Evolutionary conservation across 805 yeast species (phyloP).

Genomic region (Yamadazyma sp.): DNA sequence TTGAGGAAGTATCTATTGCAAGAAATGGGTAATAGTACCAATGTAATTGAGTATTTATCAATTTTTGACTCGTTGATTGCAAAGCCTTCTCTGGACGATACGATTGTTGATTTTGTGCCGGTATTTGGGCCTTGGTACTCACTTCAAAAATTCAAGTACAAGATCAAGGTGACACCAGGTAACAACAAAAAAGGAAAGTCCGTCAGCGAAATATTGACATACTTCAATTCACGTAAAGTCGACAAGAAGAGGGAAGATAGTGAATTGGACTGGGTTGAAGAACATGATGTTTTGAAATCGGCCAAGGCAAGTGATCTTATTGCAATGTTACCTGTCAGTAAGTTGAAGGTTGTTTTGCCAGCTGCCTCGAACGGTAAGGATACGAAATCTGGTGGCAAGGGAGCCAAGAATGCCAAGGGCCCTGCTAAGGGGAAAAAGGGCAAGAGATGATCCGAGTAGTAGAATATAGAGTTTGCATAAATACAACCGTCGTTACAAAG

Average conservation of each 20-base stretch:
- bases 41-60: constrained; percentile 31
- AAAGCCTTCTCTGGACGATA: constrained; percentile 51
- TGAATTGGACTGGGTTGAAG: constrained; percentile 71
- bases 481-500: too few species aligned
- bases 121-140: constrained; percentile 94
- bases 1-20: constrained; percentile 42
- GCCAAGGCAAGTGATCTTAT: constrained; percentile 67
- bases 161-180: constrained; percentile 80
- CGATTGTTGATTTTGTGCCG: constrained; percentile 65
- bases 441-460: too few species aligned
- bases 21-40: constrained; percentile 30
- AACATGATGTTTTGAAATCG: constrained; percentile 53
- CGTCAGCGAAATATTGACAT: constrained; percentile 62
- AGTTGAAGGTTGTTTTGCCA: constrained; percentile 63
- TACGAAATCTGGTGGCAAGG: constrained; percentile 9
- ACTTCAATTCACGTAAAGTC: constrained; percentile 51
- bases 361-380: constrained; percentile 26
- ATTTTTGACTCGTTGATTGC: constrained; percentile 46
- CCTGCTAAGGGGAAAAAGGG: constrained; percentile 13
- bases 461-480: too few species aligned
- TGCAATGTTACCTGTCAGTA: constrained; percentile 67
- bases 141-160: constrained; percentile 69
- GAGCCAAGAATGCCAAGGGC: constrained; percentile 11
- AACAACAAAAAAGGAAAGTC: constrained; percentile 86
- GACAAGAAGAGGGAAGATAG: constrained; percentile 43